Percentiles rank a stretch among this genome's conserved stretches.
Conservation (phyloP, 106 monocot genomes). For the Phalaenopsis aphrodite region DNA sequence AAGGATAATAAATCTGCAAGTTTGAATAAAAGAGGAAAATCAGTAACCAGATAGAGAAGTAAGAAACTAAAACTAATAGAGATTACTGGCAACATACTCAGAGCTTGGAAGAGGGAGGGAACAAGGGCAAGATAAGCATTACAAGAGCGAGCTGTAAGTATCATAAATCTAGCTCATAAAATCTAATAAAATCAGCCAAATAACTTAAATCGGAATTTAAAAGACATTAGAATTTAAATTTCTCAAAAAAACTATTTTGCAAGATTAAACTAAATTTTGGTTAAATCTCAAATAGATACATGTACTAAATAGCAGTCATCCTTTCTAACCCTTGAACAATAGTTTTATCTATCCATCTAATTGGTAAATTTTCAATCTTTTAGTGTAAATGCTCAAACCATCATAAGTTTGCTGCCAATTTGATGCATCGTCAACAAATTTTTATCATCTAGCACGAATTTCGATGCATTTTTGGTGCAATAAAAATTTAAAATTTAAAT, state of each 20-base stretch:
- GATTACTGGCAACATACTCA: background rate
- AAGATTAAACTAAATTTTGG: background rate
- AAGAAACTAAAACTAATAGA: background rate
- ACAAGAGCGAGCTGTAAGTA: background rate
- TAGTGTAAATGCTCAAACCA: background rate
- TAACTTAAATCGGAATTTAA: background rate
- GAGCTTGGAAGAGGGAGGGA: background rate
- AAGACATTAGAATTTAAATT: background rate
- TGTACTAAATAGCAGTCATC: background rate
- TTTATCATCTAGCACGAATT: too few relatives aligned
- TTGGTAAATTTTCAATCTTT: background rate
- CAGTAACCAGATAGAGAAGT: background rate
- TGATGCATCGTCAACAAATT: too few relatives aligned
- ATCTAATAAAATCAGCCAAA: background rate
- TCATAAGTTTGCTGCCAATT: background rate
- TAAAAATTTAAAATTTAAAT: too few relatives aligned
- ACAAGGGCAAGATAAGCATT: background rate
- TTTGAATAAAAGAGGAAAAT: background rate
- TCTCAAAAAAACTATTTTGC: background rate
- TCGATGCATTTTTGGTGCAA: too few relatives aligned
- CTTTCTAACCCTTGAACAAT: background rate
- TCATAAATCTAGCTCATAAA: background rate
- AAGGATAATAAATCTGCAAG: background rate
- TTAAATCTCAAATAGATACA: background rate
- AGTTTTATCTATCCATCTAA: background rate